Evolutionary conservation across 2,329 filamentous ascomycete species (phyloP).

Genomic region (Neofusicoccum sp.): DNA sequence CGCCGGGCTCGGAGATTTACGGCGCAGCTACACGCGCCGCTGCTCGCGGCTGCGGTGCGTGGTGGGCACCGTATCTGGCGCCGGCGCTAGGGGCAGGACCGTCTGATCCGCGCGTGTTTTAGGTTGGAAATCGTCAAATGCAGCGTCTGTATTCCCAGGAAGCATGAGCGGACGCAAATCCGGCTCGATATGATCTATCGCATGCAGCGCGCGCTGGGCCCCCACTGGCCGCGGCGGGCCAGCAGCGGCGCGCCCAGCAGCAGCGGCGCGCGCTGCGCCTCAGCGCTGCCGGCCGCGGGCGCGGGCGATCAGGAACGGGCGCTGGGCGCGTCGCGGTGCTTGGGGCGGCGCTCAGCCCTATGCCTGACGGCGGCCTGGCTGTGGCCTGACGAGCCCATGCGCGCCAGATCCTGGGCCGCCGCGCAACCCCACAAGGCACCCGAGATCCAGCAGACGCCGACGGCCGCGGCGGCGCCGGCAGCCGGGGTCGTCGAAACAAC

Average conservation of each 20-base stretch:
- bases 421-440: conserved; percentile 9
- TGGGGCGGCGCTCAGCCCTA: neutral
- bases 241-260: conserved; percentile 16
- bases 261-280: neutral
- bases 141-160: conserved; percentile 7
- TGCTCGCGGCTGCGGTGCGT: neutral
- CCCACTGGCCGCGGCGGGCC: conserved; percentile 9
- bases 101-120: conserved; percentile 14
- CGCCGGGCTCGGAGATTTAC: conserved; percentile 15
- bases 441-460: conserved; percentile 5
- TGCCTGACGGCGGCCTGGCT: neutral
- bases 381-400: neutral
- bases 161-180: conserved; percentile 12
- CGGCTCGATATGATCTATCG: conserved; percentile 18
- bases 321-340: neutral
- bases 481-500: conserved; percentile 3
- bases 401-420: neutral
- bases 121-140: conserved; percentile 9
- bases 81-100: neutral
- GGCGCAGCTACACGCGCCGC: neutral
- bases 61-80: neutral
- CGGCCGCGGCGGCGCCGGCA: neutral
- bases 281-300: neutral
- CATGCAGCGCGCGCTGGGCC: conserved; percentile 10
- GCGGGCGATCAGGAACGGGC: neutral